Conservation (phyloP, 2,329 filamentous ascomycete genomes). For the Aspergillus candidus region DNA sequence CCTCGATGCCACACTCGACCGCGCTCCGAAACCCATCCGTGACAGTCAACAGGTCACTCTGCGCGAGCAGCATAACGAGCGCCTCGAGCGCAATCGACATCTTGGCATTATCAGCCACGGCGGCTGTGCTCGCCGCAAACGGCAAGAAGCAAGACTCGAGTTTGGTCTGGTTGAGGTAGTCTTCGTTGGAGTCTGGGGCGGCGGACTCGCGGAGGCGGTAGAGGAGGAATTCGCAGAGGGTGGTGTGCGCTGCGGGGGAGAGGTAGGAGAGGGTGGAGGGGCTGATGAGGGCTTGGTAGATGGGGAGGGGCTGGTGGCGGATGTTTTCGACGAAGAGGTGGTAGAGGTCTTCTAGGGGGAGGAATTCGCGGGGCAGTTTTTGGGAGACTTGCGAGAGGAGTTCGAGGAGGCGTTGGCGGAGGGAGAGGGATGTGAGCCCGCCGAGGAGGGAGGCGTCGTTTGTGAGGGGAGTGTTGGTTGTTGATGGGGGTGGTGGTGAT, state of each 20-base stretch:
- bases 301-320: slow-evolving; percentile 39
- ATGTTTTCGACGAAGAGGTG: slow-evolving; percentile 43
- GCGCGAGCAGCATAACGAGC: slow-evolving; percentile 51
- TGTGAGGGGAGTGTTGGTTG: slow-evolving; percentile 8
- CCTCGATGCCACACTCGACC: slow-evolving; percentile 49
- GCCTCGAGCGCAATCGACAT: slow-evolving; percentile 64
- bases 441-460: slow-evolving; percentile 29
- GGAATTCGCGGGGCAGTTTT: slow-evolving; percentile 30
- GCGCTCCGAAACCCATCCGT: slow-evolving; percentile 38
- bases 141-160: slow-evolving; percentile 59
- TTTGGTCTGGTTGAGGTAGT: slow-evolving; percentile 44
- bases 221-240: slow-evolving; percentile 50
- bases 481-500: not conserved
- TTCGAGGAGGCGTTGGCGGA: slow-evolving; percentile 42
- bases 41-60: slow-evolving; percentile 27
- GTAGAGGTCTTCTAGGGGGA: slow-evolving; percentile 35
- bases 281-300: slow-evolving; percentile 43
- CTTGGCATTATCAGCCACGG: slow-evolving; percentile 64
- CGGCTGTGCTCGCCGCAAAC: slow-evolving; percentile 56
- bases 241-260: slow-evolving; percentile 37
- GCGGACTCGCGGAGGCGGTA: slow-evolving; percentile 43
- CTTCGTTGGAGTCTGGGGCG: slow-evolving; percentile 33
- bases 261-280: slow-evolving; percentile 41
- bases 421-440: slow-evolving; percentile 32
- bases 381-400: slow-evolving; percentile 37